A percentile compares a stretch with the other conserved stretches of the same genome.
These are phyloP conservation scores for Secale cereale DNA, from an alignment of 176 grass and related monocot genomes.

Conservation along the genomic window DNA sequence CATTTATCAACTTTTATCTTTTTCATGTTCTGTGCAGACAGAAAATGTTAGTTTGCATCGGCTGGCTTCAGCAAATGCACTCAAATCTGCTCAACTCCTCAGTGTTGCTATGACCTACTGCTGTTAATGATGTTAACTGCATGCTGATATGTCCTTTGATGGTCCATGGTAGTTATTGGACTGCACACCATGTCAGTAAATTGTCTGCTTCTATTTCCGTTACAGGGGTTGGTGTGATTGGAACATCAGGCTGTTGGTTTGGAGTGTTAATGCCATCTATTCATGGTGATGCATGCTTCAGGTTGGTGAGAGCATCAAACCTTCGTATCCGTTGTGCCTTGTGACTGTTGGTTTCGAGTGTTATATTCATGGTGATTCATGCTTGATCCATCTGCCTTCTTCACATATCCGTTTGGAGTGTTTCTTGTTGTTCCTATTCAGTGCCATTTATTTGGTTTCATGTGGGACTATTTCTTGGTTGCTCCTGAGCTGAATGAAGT, in stretches of 20 bases:
- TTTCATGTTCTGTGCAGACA: not conserved
- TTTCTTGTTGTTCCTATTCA: not conserved
- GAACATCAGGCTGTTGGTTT: not conserved
- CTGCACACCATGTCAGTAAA: not conserved
- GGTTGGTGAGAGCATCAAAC: slow-evolving; percentile 31
- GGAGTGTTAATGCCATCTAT: too few species aligned
- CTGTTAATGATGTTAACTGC: not conserved
- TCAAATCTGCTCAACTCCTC: not conserved
- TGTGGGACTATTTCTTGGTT: not conserved
- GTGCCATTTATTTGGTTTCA: slow-evolving; percentile 4
- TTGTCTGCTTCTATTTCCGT: slow-evolving; percentile 6
- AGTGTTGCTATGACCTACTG: not conserved
- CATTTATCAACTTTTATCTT: too few species aligned
- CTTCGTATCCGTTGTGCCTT: slow-evolving; percentile 17
- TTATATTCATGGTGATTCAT: not conserved
- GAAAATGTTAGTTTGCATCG: slow-evolving; percentile 1
- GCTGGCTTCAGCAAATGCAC: not conserved
- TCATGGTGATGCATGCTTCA: not conserved
- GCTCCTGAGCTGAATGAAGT: not conserved
- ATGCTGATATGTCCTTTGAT: not conserved
- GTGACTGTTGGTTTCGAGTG: not conserved
- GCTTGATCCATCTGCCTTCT: not conserved
- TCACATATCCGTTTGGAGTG: slow-evolving; percentile 4
- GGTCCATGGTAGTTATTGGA: slow-evolving; percentile 17
- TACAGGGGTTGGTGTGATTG: slow-evolving; percentile 16